Evolutionary conservation across 2,329 filamentous ascomycete genomes (phyloP).

Genomic region (Stromatinia cepivora): DNA sequence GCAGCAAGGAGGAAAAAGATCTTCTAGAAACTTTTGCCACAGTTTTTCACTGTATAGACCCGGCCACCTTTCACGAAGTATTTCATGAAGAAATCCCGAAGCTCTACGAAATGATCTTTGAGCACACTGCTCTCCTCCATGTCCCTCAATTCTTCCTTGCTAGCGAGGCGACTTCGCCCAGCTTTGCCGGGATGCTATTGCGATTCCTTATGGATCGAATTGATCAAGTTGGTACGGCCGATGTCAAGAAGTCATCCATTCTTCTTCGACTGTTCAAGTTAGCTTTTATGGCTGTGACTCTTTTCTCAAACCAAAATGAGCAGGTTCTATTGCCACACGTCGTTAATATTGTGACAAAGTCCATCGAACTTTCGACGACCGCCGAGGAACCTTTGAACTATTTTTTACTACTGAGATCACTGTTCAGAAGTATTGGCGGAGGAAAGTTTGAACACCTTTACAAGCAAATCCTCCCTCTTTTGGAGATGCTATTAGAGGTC

Average conservation of each 20-base stretch:
- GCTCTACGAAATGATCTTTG: conserved; percentile 96
- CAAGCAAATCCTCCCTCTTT: conserved; percentile 91
- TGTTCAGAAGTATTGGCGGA: conserved; percentile 95
- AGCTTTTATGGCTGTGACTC: conserved; percentile 97
- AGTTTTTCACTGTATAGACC: conserved; percentile 97
- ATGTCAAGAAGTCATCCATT: conserved; percentile 91
- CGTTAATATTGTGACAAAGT: conserved; percentile 95
- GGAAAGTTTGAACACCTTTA: conserved; percentile 97
- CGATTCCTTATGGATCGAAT: conserved; percentile 97
- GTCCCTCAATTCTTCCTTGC: conserved; percentile 97
- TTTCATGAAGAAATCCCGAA: conserved; percentile 97
- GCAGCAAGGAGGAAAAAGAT: conserved; percentile 95
- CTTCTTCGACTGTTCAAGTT: conserved; percentile 93
- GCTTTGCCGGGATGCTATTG: conserved; percentile 96
- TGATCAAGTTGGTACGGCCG: conserved; percentile 87
- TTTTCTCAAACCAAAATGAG: conserved; percentile 94
- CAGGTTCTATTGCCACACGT: conserved; percentile 93
- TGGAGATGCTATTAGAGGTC: conserved; percentile 97
- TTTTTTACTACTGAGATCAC: conserved; percentile 84
- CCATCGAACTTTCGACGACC: conserved; percentile 91
- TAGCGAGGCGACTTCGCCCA: conserved; percentile 96
- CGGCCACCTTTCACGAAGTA: conserved; percentile 96
- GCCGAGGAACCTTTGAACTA: conserved; percentile 99
- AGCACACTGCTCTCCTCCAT: conserved; percentile 90
- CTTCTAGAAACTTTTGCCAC: conserved; percentile 96